Evolutionary conservation across 2,329 filamentous ascomycete species (phyloP).

Genomic region (Clonostachys rhizophaga): DNA sequence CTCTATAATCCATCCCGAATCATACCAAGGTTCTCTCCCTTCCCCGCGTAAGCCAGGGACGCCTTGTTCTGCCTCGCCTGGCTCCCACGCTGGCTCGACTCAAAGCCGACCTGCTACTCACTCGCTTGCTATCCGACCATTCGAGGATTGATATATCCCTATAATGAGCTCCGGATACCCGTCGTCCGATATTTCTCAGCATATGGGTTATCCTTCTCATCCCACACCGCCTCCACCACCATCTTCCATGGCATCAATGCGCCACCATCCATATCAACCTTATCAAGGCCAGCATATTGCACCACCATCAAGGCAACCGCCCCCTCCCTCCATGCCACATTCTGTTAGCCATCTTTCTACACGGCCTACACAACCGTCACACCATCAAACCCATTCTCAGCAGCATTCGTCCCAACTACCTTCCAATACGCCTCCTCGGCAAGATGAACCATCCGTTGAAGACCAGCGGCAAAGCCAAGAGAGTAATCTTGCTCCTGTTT

Average conservation of each 20-base stretch:
- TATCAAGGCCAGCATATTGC: constrained; percentile 11
- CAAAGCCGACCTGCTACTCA: no score
- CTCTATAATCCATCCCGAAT: no score
- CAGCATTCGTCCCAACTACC: not conserved
- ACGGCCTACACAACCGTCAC: constrained; percentile 2
- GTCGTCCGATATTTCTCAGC: constrained; percentile 2
- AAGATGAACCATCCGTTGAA: not conserved
- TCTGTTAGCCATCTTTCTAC: not conserved
- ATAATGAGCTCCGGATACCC: not conserved
- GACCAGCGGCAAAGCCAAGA: not conserved
- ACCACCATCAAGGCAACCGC: constrained; percentile 2
- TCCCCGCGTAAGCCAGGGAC: no score
- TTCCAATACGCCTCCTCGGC: not conserved
- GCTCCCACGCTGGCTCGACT: no score
- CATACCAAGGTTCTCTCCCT: no score
- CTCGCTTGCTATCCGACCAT: not conserved
- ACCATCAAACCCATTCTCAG: constrained; percentile 1
- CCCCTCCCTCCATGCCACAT: constrained; percentile 1
- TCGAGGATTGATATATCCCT: not conserved
- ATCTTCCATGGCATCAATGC: not conserved
- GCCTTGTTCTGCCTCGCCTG: no score
- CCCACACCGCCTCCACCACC: not conserved
- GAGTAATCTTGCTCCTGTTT: not conserved
- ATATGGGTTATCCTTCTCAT: constrained; percentile 1
- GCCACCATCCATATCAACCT: constrained; percentile 4